These are phyloP conservation scores for Monilinia fructigena DNA, from an alignment of 2,329 filamentous ascomycete genomes.

Conservation along the genomic window DNA sequence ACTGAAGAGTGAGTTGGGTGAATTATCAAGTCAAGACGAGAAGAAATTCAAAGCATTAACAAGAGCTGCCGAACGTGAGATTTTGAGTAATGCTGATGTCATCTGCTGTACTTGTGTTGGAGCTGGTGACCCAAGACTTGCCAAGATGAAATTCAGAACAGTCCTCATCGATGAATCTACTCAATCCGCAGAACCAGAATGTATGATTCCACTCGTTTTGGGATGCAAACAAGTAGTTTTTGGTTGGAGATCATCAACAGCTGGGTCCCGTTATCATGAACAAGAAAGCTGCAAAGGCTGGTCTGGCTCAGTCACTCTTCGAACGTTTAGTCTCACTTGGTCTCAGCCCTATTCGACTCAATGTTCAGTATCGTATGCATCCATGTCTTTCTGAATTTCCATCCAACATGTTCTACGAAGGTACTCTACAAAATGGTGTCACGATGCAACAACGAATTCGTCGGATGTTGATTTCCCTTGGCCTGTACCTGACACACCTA, in stretches of 20 bases:
- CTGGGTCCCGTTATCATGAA: slow-evolving; percentile 99
- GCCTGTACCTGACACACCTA: slow-evolving; percentile 89
- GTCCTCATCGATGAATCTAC: slow-evolving; percentile 98
- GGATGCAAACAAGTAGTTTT: slow-evolving; percentile 99
- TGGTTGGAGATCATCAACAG: slow-evolving; percentile 97
- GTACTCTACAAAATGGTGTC: slow-evolving; percentile 93
- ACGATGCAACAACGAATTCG: slow-evolving; percentile 85
- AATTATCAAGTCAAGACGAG: slow-evolving; percentile 91
- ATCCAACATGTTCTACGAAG: slow-evolving; percentile 99
- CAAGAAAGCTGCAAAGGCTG: slow-evolving; percentile 98
- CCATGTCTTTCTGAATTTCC: slow-evolving; percentile 96
- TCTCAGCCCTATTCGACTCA: slow-evolving; percentile 85
- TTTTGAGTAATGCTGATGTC: slow-evolving; percentile 91
- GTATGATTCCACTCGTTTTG: slow-evolving; percentile 95
- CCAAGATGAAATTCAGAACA: slow-evolving; percentile 98
- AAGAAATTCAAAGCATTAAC: slow-evolving; percentile 98
- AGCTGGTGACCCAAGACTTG: slow-evolving; percentile 88
- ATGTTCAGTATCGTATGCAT: slow-evolving; percentile 99
- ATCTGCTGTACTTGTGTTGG: slow-evolving; percentile 99
- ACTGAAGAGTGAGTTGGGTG: slow-evolving; percentile 86
- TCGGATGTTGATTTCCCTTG: slow-evolving; percentile 97
- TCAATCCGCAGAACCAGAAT: slow-evolving; percentile 96
- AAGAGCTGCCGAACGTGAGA: slow-evolving; percentile 89
- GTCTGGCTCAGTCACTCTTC: slow-evolving; percentile 96
- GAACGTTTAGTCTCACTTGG: slow-evolving; percentile 93